Evolutionary conservation across 352 stramenopile species (phyloP), one percentile per base, ranked within the genome.

Genomic region (Aphanomyces invadans): DNA sequence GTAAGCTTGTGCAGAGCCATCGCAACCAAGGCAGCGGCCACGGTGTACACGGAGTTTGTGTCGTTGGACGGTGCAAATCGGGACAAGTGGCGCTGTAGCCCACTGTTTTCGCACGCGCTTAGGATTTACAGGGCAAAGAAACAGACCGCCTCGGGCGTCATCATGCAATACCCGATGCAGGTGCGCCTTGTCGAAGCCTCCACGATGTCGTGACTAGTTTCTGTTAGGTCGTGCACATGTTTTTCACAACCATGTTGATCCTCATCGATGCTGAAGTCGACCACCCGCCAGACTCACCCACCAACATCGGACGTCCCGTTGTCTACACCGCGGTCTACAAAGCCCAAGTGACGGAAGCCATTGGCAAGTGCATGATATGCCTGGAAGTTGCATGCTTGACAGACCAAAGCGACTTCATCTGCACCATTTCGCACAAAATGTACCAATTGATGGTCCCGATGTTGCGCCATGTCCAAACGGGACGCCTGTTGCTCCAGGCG

Each of bases 371-470:
- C 25, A 71, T 73, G 0, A 85, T 92, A 21, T 81, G 65, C 3
- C 69, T 90, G 26, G 84, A 92, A 36, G 73, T 90, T 3, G 81
- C 84, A 1, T 78, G 68, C 29, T 74, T 79, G 1, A 76, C 74
- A 11, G 73, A 68, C 2, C 83, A 89, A 54, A 38, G 57, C 7
- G 80, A 87, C 57, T 71, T 79, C 19, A 80, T 88, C 33, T 71
- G 72, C 11, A 44, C 64, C 3, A 63, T 90, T 19, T 73, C 73
- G 56, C 90, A 90, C 62, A 90, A 86, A 71, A 76, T 81, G 4
- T 92, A 90, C 39, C 73, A 76, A 2, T 36, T 87, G 0, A 39
- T 90, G 63, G 70, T 92, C 1, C 84, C 84, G 19, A 53, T 90
- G n/a, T 66, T 90, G 0, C 80, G 89, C 45, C 67, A 89, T 29